Evolutionary conservation across 2,329 filamentous ascomycete species (phyloP).

Genomic region (Fusarium robinianum): DNA sequence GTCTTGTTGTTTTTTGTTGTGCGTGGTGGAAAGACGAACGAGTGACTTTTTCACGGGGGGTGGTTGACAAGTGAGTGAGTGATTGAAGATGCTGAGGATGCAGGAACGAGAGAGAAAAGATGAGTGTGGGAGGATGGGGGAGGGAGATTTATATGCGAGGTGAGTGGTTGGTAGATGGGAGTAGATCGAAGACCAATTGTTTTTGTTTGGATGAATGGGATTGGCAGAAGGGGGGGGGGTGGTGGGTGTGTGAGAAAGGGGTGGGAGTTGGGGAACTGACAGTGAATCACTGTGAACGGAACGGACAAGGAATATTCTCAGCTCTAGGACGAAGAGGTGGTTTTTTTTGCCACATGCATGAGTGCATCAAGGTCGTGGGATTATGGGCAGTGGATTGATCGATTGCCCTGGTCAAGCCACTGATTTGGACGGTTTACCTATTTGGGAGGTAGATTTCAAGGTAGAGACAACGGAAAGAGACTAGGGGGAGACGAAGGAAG

Average conservation of each 20-base stretch:
- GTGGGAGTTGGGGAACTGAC: constrained; percentile 2
- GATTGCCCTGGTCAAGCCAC: too few species aligned
- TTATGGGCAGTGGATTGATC: too few species aligned
- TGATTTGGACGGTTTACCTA: constrained; percentile 7
- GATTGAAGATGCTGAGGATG: constrained; percentile 16
- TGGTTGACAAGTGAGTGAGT: not conserved
- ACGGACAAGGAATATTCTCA: not conserved
- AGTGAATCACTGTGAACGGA: constrained; percentile 3
- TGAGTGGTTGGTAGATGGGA: not conserved
- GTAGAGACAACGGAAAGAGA: too few species aligned
- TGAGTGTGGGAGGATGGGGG: not conserved
- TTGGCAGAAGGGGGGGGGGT: not conserved
- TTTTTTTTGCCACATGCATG: constrained; percentile 10
- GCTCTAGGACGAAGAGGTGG: constrained; percentile 6
- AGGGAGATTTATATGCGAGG: constrained; percentile 11
- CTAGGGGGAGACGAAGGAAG: too few species aligned
- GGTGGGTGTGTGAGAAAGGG: not conserved
- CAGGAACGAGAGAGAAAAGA: constrained; percentile 7
- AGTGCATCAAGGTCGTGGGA: constrained; percentile 3
- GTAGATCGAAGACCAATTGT: not conserved
- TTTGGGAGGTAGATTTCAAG: not conserved
- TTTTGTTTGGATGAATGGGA: too few species aligned
- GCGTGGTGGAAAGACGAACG: constrained; percentile 2
- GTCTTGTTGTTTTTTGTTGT: constrained; percentile 1
- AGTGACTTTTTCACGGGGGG: constrained; percentile 7